Evolutionary conservation across 495 filamentous ascomycete species (phyloP), one percentile per base, ranked within the genome.

Genomic region (Annulohypoxylon moriforme): DNA sequence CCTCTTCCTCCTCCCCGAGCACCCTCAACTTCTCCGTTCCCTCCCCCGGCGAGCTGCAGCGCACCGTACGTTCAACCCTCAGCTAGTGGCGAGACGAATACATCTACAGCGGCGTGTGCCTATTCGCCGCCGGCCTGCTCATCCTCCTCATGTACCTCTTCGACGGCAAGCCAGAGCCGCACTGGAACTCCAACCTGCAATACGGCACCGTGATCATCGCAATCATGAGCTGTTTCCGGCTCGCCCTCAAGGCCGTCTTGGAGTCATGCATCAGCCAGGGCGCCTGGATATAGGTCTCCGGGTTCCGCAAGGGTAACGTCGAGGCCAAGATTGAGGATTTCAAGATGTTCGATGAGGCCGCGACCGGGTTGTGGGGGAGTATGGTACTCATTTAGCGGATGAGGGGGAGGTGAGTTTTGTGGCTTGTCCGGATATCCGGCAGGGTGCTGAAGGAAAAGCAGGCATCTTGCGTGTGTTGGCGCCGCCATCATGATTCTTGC

Each of bases 211-310:
- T 66, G 53, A 66, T 80, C 7, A 74, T 82, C 11, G 77, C 77
- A 13, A 53, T 82, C 34, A 78, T 81, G 67, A 78, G 76, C 13
- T 52, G 76, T 24, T 75, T 79, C 13, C 71, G 79, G 1, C 63
- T 79, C 3, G 77, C 75, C 13, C 73, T 82, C 31, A 79, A 74
- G 46, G 75, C 53, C 2, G 73, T 81, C 34, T 68, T 82, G 20
- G 78, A 79, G 58, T 64, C 73, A 1, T 74, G 75, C 11, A 27
- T 82, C 47, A 75, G 78, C 58, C 80, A 82, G 66, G 78, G 74
- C 14, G 78, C 78, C 5, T 82, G 79, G 80, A 72, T 81, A 7
- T 82, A 77, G 79, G 75, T 80, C 0, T 76, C 74, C 7, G 69
- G 75, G 36, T 73, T 68, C 27, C 71, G 72, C 13, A 80, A 81